A percentile compares a stretch with the other conserved stretches of the same genome.
Conservation (phyloP, 805 yeast species). For the Candida incommunis region DNA sequence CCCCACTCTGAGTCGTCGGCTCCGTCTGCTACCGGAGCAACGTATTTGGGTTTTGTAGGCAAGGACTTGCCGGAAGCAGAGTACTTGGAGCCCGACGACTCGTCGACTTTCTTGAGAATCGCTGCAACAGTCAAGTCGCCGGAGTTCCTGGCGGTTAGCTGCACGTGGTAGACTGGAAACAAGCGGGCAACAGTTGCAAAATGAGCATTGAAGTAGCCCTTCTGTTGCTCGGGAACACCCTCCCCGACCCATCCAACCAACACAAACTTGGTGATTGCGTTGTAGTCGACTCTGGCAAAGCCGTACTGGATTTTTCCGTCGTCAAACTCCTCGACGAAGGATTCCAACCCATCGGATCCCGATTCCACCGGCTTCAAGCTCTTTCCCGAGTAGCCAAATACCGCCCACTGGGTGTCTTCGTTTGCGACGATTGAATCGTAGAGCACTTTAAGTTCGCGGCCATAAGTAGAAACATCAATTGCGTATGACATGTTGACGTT, state of each 20-base stretch:
- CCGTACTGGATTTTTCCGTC: constrained; percentile 89
- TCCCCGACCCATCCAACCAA: constrained; percentile 92
- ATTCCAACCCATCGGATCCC: constrained; percentile 58
- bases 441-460: constrained; percentile 57
- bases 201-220: constrained; percentile 30
- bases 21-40: constrained; percentile 18
- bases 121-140: constrained; percentile 79
- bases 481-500: constrained; percentile 23
- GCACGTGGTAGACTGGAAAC: constrained; percentile 74
- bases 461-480: constrained; percentile 48
- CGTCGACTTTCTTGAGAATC: constrained; percentile 59
- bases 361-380: constrained; percentile 26
- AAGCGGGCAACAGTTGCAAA: constrained; percentile 24
- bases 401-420: constrained; percentile 59
- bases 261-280: constrained; percentile 76
- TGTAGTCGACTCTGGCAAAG: constrained; percentile 71
- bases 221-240: constrained; percentile 53
- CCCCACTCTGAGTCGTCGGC: constrained; percentile 57
- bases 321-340: constrained; percentile 67
- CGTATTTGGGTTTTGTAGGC: constrained; percentile 22
- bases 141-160: constrained; percentile 87
- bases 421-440: constrained; percentile 74
- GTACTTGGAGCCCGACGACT: constrained; percentile 94
- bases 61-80: constrained; percentile 30
- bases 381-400: constrained; percentile 52